A percentile compares a stretch with the other conserved stretches of the same genome.
Evolutionary conservation across 495 filamentous ascomycete genomes (phyloP).

Genomic region (Penicillium angulare): DNA sequence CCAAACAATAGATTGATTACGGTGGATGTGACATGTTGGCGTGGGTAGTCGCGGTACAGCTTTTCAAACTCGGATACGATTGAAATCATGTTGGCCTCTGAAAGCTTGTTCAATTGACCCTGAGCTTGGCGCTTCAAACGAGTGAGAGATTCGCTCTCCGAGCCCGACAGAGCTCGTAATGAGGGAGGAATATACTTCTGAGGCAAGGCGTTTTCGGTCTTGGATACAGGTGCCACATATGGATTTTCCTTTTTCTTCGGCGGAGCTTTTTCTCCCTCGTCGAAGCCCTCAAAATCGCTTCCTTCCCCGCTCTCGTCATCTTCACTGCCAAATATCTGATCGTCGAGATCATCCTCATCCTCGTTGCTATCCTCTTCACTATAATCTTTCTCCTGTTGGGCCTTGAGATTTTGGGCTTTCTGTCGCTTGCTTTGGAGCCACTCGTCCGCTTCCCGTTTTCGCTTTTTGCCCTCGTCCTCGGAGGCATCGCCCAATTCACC

Average conservation of each 20-base stretch:
- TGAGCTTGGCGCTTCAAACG: conserved; percentile 77
- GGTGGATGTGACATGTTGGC: conserved; percentile 79
- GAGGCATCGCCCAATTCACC: conserved; percentile 62
- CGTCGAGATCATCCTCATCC: conserved; percentile 29
- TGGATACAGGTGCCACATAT: conserved; percentile 54
- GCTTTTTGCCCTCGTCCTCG: conserved; percentile 48
- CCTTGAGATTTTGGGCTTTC: conserved; percentile 48
- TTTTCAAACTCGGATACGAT: conserved; percentile 79
- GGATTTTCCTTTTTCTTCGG: conserved; percentile 58
- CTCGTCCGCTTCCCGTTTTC: conserved; percentile 55
- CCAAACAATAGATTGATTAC: conserved; percentile 71
- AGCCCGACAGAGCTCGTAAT: conserved; percentile 59
- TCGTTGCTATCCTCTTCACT: conserved; percentile 28
- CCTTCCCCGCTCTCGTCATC: conserved; percentile 30
- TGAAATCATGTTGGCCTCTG: conserved; percentile 80
- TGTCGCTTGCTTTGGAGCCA: conserved; percentile 64
- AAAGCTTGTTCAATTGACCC: conserved; percentile 87
- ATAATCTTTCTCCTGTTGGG: conserved; percentile 21
- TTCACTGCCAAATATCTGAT: conserved; percentile 22
- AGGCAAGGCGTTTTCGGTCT: conserved; percentile 20
- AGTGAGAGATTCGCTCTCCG: conserved; percentile 64
- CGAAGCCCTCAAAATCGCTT: conserved; percentile 41
- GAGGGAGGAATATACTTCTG: conserved; percentile 88
- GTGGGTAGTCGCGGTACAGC: conserved; percentile 75
- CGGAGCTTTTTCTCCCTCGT: conserved; percentile 29